Conservation (phyloP, 495 filamentous ascomycete genomes). For the Baudoinia panamericana region DNA sequence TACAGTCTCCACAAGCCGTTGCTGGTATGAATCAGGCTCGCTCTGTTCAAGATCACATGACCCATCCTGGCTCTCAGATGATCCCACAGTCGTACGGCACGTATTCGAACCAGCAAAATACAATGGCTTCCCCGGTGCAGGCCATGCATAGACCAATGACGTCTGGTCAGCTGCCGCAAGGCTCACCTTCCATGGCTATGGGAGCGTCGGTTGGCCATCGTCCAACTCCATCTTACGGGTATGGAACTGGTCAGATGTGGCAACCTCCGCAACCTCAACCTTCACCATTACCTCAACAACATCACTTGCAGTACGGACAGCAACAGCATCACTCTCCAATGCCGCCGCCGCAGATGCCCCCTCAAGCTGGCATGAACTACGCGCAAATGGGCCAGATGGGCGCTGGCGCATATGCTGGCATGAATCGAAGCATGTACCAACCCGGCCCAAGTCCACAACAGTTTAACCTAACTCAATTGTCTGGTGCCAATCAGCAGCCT, state of each 20-base stretch:
- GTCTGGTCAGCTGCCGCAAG: slow-evolving; percentile 36
- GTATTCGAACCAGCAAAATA: slow-evolving; percentile 39
- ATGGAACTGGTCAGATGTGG: slow-evolving; percentile 39
- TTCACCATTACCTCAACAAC: slow-evolving; percentile 36
- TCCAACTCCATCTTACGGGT: slow-evolving; percentile 33
- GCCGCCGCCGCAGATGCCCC: slow-evolving; percentile 48
- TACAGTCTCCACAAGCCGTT: slow-evolving; percentile 19
- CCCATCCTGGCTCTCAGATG: slow-evolving; percentile 38
- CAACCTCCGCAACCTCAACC: slow-evolving; percentile 41
- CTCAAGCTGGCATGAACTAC: slow-evolving; percentile 32
- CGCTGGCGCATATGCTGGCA: slow-evolving; percentile 27
- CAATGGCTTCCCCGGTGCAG: slow-evolving; percentile 41
- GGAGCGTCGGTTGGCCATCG: slow-evolving; percentile 27
- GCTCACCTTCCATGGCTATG: slow-evolving; percentile 28
- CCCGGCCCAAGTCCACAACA: slow-evolving; percentile 20
- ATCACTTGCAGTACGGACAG: slow-evolving; percentile 33
- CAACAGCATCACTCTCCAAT: slow-evolving; percentile 38
- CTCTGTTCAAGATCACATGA: slow-evolving; percentile 11
- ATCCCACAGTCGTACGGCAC: slow-evolving; percentile 38
- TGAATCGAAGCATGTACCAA: slow-evolving; percentile 24
- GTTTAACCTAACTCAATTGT: slow-evolving; percentile 15
- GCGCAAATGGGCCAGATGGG: slow-evolving; percentile 27
- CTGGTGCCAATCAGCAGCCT: slow-evolving; percentile 16
- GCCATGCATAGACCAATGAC: slow-evolving; percentile 35
- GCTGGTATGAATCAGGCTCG: slow-evolving; percentile 16